Base-by-base conservation (phyloP, 2,329 filamentous ascomycete genomes). In the Aotearoamyces nothofagi region DNA sequence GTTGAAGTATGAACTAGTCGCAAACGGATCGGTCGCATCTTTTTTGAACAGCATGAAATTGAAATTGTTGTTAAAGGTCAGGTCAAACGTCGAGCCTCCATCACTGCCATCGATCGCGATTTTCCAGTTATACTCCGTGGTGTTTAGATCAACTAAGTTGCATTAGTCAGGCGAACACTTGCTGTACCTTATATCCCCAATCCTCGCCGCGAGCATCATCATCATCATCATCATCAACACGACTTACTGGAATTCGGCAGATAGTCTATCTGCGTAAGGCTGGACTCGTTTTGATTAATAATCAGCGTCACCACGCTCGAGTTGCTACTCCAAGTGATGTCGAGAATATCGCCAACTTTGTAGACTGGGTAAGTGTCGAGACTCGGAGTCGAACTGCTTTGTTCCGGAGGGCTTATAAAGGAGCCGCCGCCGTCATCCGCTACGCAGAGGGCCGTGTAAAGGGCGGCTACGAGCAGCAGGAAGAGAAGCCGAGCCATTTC, bases 31-130 rank as follows among this genome's bases (percentile, higher is more conserved):
- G 12, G 31, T 30, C 7, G 11, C 5, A 12, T 22, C 17, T 9
- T 10, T 13, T n/a, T n/a, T 15, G 17, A 30, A 33, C 16, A 30
- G 12, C 9, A 30, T 26, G 12, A 30, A 33, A 24, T 33, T 30
- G 23, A 33, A 33, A 5, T 15, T 9, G 15, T 30, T 33, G 27
- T 17, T 27, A 13, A 27, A 24, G 5, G 24, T 11, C 12, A 33
- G 14, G 17, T 33, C 27, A 27, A 33, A 33, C 7, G n/a, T n/a
- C n/a, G 17, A n/a, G 3, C 26, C 26, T 17, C 26, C 26, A 19
- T 32, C 30, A 11, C 16, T 32, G 9, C 30, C 19, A 23, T 28
- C 30, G 4, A 22, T 24, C n/a, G 17, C 22, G 9, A 32, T 17
- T 14, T 32, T 29, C 30, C 30, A 32, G 17, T 12, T 28, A 17